These are phyloP conservation scores for Debaryomyces fabryi DNA, from an alignment of 1,139 yeast genomes.

Conservation along the genomic window DNA sequence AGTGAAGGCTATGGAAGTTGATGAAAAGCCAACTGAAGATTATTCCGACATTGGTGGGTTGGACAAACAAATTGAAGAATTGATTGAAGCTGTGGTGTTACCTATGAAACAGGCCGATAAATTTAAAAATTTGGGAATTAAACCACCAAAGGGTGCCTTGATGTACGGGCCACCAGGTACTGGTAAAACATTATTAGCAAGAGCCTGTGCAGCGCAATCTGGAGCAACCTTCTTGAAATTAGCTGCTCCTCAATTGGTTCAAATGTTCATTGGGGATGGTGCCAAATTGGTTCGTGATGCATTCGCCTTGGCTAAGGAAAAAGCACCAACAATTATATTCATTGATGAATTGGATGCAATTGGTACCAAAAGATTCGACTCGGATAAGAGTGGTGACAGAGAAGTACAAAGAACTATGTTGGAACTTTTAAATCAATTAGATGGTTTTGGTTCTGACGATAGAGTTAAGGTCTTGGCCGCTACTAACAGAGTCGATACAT, in stretches of 20 bases:
- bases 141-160: constrained; percentile 97
- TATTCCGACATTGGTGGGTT: constrained; percentile 97
- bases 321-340: constrained; percentile 96
- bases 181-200: constrained; percentile 93
- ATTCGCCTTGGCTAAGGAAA: constrained; percentile 96
- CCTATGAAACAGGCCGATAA: constrained; percentile 99
- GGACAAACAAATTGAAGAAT: constrained; percentile 96
- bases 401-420: constrained; percentile 99
- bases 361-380: constrained; percentile 97
- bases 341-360: constrained; percentile 98
- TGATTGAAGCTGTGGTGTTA: constrained; percentile 95
- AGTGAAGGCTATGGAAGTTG: constrained; percentile 99
- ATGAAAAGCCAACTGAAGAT: constrained; percentile 96
- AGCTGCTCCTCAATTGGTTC: constrained; percentile 98
- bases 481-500: constrained; percentile 94
- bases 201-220: constrained; percentile 99
- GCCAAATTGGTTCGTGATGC: constrained; percentile 98
- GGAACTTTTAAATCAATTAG: constrained; percentile 93
- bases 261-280: constrained; percentile 99
- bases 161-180: constrained; percentile 99
- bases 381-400: constrained; percentile 96
- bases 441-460: constrained; percentile 98
- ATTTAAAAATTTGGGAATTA: constrained; percentile 88
- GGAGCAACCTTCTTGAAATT: constrained; percentile 96
- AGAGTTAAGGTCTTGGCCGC: constrained; percentile 97